Evolutionary conservation across 2,329 filamentous ascomycete genomes (phyloP), one percentile per base, ranked within the genome.

Genomic region (Stachybotrys echinatus): DNA sequence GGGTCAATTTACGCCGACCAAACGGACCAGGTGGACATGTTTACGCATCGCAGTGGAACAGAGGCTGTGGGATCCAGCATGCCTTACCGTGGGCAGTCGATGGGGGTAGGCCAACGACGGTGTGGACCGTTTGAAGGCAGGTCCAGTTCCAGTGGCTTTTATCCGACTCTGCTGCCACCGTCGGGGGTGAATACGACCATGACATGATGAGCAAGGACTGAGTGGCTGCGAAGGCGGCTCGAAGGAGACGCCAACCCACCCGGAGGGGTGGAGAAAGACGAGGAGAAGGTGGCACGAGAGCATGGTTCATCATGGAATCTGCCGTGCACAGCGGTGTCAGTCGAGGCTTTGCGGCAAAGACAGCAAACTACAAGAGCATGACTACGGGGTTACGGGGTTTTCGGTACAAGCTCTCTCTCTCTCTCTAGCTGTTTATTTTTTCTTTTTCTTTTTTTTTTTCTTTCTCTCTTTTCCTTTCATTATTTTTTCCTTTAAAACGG

Each of bases 51-150:
- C 60, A 57, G 58, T 48, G 59, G 68, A 10, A 58, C 66, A 2
- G 69, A 73, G 22, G 61, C 65, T 7, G 49, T 62, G 34, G 52
- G 67, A 5, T 58, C 68, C 5, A 67, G 67, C 31, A 60, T 69
- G 55, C 56, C 79, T 42, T 73, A 76, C 55, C 72, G 74, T 45
- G 65, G 73, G 0, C 70, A 72, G 1, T 57, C 65, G 23, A 56
- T 66, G 57, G 43, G 77, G 17, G 68, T 67, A 45, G 59, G 58
- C 43, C 63, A 63, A 37, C 62, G 61, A 18, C 69, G 68, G 23
- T 59, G 76, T 52, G 73, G 73, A 17, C 72, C 75, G 10, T 82
- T 77, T 54, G 78, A 82, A 48, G 75, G 75, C 50, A 82, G 80
- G 57, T 42, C 73, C 10, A 73, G 65, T 42, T 79, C 78, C 5